Conservation (phyloP, 148 eudicot genomes). For the Agrostemma githago region DNA sequence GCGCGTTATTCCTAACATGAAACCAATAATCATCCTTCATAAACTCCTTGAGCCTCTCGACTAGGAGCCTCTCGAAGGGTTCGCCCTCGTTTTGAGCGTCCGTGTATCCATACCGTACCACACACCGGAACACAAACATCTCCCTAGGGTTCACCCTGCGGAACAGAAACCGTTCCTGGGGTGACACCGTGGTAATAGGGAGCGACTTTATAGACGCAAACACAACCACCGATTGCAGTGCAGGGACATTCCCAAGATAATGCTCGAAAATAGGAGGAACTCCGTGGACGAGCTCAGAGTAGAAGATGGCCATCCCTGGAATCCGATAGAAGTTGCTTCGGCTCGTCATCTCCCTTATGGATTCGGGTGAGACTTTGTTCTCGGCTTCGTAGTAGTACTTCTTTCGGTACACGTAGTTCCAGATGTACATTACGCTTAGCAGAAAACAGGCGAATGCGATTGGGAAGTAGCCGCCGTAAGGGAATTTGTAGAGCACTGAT, state of each 20-base stretch:
- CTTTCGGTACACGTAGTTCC: conserved; percentile 50
- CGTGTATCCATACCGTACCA: conserved; percentile 56
- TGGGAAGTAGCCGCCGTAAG: conserved; percentile 59
- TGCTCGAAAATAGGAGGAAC: conserved; percentile 73
- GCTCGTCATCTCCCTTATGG: conserved; percentile 31
- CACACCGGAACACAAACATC: conserved; percentile 52
- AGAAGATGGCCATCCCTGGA: conserved; percentile 59
- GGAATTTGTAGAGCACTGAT: conserved; percentile 64
- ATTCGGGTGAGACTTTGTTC: conserved; percentile 47
- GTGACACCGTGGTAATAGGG: conserved; percentile 51
- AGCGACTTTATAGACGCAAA: conserved; percentile 54
- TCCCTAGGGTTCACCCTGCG: conserved; percentile 48
- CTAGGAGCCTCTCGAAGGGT: conserved; percentile 39
- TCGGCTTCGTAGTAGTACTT: conserved; percentile 56
- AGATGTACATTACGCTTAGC: conserved; percentile 46
- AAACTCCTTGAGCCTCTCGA: conserved; percentile 40
- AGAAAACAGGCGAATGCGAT: conserved; percentile 39
- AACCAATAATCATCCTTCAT: conserved; percentile 30
- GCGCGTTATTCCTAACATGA: not conserved
- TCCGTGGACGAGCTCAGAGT: conserved; percentile 70
- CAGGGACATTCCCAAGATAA: conserved; percentile 51
- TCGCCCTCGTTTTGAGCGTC: conserved; percentile 39
- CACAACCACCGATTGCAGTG: conserved; percentile 48
- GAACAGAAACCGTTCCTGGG: conserved; percentile 50
- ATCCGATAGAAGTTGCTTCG: conserved; percentile 28